Percentiles rank a stretch among this genome's conserved stretches.
Evolutionary conservation across 768 basidiomycete species (phyloP).

Genomic region (Rhizopogon vulgaris): DNA sequence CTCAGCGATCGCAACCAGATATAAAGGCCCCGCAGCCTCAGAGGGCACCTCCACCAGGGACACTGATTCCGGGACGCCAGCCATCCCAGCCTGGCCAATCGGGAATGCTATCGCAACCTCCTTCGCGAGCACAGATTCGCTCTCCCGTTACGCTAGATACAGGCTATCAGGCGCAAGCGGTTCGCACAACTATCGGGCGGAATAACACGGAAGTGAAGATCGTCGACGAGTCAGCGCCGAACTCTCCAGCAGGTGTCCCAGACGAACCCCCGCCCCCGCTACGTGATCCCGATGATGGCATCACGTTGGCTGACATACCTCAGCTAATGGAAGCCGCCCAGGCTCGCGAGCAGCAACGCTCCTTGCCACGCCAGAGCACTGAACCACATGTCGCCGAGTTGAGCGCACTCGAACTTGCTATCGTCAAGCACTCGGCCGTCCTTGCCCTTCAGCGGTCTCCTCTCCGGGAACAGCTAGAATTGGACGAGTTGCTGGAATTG

Average conservation of each 20-base stretch:
- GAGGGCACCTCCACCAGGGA: constrained; percentile 31
- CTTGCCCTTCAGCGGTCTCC: constrained; percentile 73
- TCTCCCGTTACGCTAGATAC: constrained; percentile 33
- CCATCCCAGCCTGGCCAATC: constrained; percentile 26
- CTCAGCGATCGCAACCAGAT: constrained; percentile 42
- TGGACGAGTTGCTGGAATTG: constrained; percentile 92
- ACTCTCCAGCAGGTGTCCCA: constrained; percentile 54
- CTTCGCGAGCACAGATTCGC: constrained; percentile 32
- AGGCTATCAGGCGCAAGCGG: constrained; percentile 35
- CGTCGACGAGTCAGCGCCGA: constrained; percentile 73
- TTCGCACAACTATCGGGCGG: constrained; percentile 65
- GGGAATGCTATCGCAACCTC: constrained; percentile 22
- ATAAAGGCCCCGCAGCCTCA: constrained; percentile 34
- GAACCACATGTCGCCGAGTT: constrained; percentile 83
- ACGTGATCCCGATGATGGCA: constrained; percentile 62
- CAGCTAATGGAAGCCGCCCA: constrained; percentile 90
- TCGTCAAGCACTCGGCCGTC: constrained; percentile 89
- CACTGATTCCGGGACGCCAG: constrained; percentile 29
- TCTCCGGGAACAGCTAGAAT: constrained; percentile 74
- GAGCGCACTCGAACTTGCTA: constrained; percentile 75
- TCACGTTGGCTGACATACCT: constrained; percentile 93
- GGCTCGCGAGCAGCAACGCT: constrained; percentile 83
- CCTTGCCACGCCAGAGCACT: constrained; percentile 69
- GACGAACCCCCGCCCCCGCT: constrained; percentile 33
- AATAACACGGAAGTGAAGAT: constrained; percentile 87